Conservation (phyloP, 257 asterid species). For the Penstemon newberryi region DNA sequence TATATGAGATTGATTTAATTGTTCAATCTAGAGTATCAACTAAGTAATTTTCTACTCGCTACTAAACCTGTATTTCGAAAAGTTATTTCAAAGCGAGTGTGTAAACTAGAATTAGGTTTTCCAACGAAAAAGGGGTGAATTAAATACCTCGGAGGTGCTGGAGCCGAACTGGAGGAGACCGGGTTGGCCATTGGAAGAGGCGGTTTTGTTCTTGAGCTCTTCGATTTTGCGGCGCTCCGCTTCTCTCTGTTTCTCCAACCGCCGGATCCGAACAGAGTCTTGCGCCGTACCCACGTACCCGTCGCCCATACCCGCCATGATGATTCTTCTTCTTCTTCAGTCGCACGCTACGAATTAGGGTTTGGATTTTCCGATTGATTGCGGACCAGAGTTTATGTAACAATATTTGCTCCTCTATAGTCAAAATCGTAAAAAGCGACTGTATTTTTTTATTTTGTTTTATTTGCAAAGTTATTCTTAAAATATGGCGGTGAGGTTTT, state of each 20-base stretch:
- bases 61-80: neutral
- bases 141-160: constrained; percentile 86
- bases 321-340: neutral
- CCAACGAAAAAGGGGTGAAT: too few species aligned
- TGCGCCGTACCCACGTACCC: constrained; percentile 99
- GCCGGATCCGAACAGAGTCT: constrained; percentile 88
- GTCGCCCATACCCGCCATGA: constrained; percentile 99
- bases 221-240: constrained; percentile 95
- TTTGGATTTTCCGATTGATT: constrained; percentile 19
- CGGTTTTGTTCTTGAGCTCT: constrained; percentile 92
- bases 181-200: constrained; percentile 73
- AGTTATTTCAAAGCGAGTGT: too few species aligned
- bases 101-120: too few species aligned
- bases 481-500: too few species aligned
- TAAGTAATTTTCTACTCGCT: neutral
- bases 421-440: too few species aligned
- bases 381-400: neutral
- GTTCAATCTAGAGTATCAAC: neutral
- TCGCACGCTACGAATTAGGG: constrained; percentile 22
- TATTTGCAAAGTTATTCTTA: too few species aligned
- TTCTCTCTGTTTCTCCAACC: constrained; percentile 97
- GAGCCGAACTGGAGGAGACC: constrained; percentile 98
- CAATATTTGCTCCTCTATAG: too few species aligned
- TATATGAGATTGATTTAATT: neutral
- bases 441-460: too few species aligned